phyloP scores from a whole-genome alignment of 2,329 filamentous ascomycete species.

The Xylariales sp. region DNA sequence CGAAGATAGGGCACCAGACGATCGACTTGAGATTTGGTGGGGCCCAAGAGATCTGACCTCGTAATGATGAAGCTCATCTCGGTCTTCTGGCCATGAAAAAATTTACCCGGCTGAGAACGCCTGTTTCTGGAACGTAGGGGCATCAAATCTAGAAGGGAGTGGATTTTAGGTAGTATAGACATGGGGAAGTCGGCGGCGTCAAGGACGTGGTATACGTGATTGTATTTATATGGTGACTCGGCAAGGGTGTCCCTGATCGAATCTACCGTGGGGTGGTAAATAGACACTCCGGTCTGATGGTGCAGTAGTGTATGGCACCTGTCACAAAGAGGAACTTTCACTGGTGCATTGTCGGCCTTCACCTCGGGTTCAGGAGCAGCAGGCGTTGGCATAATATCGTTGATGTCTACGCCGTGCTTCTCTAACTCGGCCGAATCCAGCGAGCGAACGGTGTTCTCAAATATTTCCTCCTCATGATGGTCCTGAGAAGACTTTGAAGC shows the following conservation, averaged over 20 bases:
- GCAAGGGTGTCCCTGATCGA: conserved; percentile 79
- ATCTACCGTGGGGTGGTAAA: conserved; percentile 76
- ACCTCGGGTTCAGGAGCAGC: conserved; percentile 15
- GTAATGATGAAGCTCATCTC: conserved; percentile 91
- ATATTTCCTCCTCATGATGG: conserved; percentile 39
- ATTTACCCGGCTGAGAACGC: conserved; percentile 64
- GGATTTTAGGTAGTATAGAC: conserved; percentile 77
- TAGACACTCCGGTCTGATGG: conserved; percentile 66
- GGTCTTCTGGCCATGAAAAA: conserved; percentile 61
- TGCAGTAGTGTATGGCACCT: conserved; percentile 81
- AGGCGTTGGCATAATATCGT: conserved; percentile 27
- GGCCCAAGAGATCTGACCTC: conserved; percentile 78
- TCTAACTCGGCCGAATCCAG: conserved; percentile 37
- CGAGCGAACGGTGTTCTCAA: conserved; percentile 38
- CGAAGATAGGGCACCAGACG: conserved; percentile 79
- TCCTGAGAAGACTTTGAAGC: conserved; percentile 7
- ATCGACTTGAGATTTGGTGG: conserved; percentile 80
- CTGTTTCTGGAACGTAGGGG: conserved; percentile 77
- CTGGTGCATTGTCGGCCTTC: conserved; percentile 9
- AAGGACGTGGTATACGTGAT: conserved; percentile 92
- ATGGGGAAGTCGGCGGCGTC: conserved; percentile 97
- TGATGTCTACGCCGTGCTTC: conserved; percentile 41
- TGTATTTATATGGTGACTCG: conserved; percentile 84
- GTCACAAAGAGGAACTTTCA: conserved; percentile 66
- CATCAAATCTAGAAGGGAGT: conserved; percentile 64